Percentiles rank a stretch among this genome's conserved stretches.
phyloP scores from a whole-genome alignment of 768 basidiomycete genomes.

The Kwoniella botswanensis region DNA sequence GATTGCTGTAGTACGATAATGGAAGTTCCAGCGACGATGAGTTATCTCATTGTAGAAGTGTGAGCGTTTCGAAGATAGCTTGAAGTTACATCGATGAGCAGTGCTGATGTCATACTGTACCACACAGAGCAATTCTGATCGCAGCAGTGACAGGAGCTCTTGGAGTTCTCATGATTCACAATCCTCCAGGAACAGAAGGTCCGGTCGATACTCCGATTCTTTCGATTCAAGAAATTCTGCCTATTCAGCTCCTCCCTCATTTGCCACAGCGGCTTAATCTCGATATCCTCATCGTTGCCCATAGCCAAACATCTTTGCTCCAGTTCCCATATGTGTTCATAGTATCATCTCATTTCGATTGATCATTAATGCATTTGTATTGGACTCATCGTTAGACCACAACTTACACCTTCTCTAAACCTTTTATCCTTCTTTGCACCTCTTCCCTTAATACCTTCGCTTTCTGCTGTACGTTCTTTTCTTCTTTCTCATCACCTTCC shows the following conservation, averaged over 20 bases:
- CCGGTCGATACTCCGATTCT: background rate
- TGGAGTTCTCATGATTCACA: background rate
- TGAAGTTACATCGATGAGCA: background rate
- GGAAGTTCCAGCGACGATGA: background rate
- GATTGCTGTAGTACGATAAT: background rate
- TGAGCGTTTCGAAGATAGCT: background rate
- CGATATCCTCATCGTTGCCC: background rate
- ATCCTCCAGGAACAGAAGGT: background rate
- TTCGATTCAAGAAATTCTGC: background rate
- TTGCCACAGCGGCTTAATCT: background rate
- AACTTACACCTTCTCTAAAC: conserved; percentile 3
- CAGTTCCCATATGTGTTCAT: too few relatives aligned
- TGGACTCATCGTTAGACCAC: background rate
- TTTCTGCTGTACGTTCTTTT: conserved; percentile 35
- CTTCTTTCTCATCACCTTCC: conserved; percentile 45
- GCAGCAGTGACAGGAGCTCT: background rate
- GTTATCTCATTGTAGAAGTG: background rate
- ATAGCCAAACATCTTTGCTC: background rate
- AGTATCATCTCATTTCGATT: too few relatives aligned
- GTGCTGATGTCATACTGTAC: background rate
- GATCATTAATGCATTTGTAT: conserved; percentile 15
- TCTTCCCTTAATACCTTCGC: conserved; percentile 31
- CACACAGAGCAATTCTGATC: background rate
- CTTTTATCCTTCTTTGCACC: conserved; percentile 27
- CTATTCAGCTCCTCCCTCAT: background rate